Evolutionary conservation across 176 grass and related monocot species (phyloP), one percentile per base, ranked within the genome.

Genomic region (Oropetium thomaeum): DNA sequence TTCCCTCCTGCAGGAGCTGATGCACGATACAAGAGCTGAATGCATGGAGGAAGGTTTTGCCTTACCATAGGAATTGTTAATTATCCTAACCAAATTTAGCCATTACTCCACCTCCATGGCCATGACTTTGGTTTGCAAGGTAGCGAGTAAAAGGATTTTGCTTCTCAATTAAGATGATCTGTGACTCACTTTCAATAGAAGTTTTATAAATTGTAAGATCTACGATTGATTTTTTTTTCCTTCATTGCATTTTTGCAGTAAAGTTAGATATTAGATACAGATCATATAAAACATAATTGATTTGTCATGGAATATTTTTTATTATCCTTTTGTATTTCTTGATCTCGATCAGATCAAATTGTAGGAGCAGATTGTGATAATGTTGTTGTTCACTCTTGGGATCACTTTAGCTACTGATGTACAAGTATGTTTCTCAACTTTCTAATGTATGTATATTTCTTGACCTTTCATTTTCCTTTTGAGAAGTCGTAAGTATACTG

Each of bases 31-130:
- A 10, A 85, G 69, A 86, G 77, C 40, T 73, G 86, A 94, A 51
- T 98, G 91, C 71, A 70, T 94, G 58, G 83, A 86, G 57, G 88
- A 90, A 81, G 96, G 89, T 65, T 76, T 84, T 74, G 61, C 73
- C 41, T 84, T 98, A 25, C 87, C 86, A 49, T 97, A 87, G 80
- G 22, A 28, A 52, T 32, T 53, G 39, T 10, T 29, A 54, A 29
- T 44, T 37, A 4, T 65, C 15, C 55, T 29, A 26, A 35, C 12
- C 31, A 17, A 31, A 60, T 52, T 19, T 54, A 41, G 41, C 20
- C 20, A 59, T 43, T 15, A n/a, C 28, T 34, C 38, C 49, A 26
- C 66, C 87, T 23, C 74, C 82, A 77, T 78, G 52, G 62, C 4
- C 15, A 58, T 22, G 37, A 13, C 10, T 30, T 62, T 17, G 22